Evolutionary conservation across 2,329 filamentous ascomycete genomes (phyloP).

Genomic region (Fusarium newnesense): DNA sequence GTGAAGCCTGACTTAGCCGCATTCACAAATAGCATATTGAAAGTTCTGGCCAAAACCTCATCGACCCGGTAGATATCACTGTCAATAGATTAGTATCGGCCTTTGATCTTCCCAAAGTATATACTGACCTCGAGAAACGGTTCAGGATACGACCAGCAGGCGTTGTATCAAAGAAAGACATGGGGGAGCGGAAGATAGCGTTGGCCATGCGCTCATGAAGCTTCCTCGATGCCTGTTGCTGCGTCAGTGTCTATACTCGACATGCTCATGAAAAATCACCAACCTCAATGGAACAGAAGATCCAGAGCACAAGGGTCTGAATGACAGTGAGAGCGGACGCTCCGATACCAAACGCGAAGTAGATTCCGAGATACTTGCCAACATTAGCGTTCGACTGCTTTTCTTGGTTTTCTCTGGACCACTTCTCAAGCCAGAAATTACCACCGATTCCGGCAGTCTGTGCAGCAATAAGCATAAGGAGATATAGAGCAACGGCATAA

Average conservation of each 20-base stretch:
- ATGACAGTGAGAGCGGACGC: conserved; percentile 85
- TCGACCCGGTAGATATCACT: conserved; percentile 85
- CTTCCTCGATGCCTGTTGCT: conserved; percentile 84
- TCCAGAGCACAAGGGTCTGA: conserved; percentile 96
- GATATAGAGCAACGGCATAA: conserved; percentile 82
- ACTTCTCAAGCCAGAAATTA: conserved; percentile 92
- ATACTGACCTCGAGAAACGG: conserved; percentile 84
- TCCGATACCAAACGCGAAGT: conserved; percentile 93
- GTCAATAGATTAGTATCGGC: conserved; percentile 40
- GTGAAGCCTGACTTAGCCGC: conserved; percentile 82
- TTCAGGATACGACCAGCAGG: conserved; percentile 97
- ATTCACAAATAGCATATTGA: conserved; percentile 95
- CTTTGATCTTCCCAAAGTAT: background rate
- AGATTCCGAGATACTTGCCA: conserved; percentile 92
- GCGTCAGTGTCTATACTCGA: conserved; percentile 9
- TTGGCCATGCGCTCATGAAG: conserved; percentile 97
- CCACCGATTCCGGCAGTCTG: conserved; percentile 86
- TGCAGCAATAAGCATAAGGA: conserved; percentile 78
- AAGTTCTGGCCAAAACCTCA: conserved; percentile 93
- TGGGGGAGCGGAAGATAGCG: conserved; percentile 95
- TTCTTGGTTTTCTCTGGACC: conserved; percentile 82
- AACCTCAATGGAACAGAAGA: conserved; percentile 98
- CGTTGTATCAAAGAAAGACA: conserved; percentile 99
- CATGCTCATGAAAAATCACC: conserved; percentile 28
- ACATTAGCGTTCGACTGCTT: conserved; percentile 77